A percentile compares a stretch with the other conserved stretches of the same genome.
phyloP scores from a whole-genome alignment of 306 rosid genomes.

The Sicyos baderoa region DNA sequence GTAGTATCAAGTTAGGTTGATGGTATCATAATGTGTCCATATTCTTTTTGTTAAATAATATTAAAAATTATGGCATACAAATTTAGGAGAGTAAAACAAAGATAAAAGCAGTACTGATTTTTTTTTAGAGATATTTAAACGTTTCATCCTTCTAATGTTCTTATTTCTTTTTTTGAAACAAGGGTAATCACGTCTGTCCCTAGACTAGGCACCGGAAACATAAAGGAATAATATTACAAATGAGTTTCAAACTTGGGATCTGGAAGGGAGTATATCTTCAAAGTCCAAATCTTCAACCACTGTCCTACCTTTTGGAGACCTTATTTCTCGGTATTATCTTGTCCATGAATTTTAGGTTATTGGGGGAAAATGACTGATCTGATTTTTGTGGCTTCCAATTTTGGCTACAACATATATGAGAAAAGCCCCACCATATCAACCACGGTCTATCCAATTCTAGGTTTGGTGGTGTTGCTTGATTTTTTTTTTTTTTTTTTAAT shows the following conservation, averaged over 20 bases:
- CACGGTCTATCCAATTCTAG: background rate
- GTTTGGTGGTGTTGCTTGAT: background rate
- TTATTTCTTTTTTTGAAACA: too few species aligned
- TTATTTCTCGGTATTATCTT: background rate
- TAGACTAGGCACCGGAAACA: too few species aligned
- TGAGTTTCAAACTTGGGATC: too few species aligned
- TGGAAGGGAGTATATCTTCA: too few species aligned
- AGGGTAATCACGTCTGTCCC: too few species aligned
- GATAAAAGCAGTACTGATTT: background rate
- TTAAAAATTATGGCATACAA: background rate
- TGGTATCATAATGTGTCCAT: background rate
- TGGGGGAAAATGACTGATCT: background rate
- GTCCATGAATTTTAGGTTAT: constrained; percentile 1
- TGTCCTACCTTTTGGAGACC: too few species aligned
- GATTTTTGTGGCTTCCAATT: background rate
- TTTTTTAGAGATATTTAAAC: background rate
- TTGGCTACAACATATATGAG: constrained; percentile 10
- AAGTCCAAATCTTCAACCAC: too few species aligned
- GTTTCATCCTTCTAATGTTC: background rate
- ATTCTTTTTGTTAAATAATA: background rate
- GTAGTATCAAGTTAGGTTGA: background rate
- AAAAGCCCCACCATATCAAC: background rate
- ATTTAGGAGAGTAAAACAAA: background rate
- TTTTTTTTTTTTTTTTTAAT: too few species aligned
- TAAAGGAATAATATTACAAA: too few species aligned